These are phyloP conservation scores for Lizonia empirigonia DNA, from an alignment of 2,329 filamentous ascomycete species.

Conservation along the genomic window DNA sequence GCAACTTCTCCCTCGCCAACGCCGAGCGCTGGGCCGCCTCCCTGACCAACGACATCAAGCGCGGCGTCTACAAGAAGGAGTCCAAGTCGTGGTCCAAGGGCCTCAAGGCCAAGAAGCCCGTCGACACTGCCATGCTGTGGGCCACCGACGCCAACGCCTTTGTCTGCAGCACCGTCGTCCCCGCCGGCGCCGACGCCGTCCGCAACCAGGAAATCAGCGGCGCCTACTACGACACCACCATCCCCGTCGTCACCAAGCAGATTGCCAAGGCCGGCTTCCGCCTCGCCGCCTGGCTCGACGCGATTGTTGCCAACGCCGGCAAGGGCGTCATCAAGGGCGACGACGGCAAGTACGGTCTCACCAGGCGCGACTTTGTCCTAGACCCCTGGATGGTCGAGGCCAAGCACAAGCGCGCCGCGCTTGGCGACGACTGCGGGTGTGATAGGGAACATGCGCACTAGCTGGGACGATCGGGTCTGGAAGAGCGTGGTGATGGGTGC, in stretches of 20 bases:
- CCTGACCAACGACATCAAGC: constrained; percentile 47
- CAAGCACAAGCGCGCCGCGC: constrained; percentile 33
- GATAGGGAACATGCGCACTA: constrained; percentile 32
- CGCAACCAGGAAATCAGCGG: constrained; percentile 47
- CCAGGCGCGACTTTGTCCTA: constrained; percentile 22
- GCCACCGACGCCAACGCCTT: constrained; percentile 51
- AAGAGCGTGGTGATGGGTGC: no score
- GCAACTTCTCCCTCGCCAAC: constrained; percentile 47
- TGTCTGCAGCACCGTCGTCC: constrained; percentile 52
- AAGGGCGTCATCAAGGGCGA: constrained; percentile 18
- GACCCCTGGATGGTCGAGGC: constrained; percentile 40
- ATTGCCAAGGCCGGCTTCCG: constrained; percentile 51
- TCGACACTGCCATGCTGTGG: constrained; percentile 49
- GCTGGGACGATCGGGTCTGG: no score
- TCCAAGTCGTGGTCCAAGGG: constrained; percentile 45
- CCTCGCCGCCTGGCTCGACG: constrained; percentile 41
- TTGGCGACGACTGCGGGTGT: constrained; percentile 36
- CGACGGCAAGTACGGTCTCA: constrained; percentile 15
- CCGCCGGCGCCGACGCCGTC: constrained; percentile 46
- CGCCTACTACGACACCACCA: constrained; percentile 43
- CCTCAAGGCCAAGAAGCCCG: constrained; percentile 44
- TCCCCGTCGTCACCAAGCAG: constrained; percentile 50
- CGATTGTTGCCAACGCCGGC: constrained; percentile 30
- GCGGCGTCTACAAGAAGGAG: constrained; percentile 46
- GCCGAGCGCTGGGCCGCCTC: constrained; percentile 48